Conservation (phyloP, 2,329 filamentous ascomycete species). For the Tolypocladium ophioglossoides region DNA sequence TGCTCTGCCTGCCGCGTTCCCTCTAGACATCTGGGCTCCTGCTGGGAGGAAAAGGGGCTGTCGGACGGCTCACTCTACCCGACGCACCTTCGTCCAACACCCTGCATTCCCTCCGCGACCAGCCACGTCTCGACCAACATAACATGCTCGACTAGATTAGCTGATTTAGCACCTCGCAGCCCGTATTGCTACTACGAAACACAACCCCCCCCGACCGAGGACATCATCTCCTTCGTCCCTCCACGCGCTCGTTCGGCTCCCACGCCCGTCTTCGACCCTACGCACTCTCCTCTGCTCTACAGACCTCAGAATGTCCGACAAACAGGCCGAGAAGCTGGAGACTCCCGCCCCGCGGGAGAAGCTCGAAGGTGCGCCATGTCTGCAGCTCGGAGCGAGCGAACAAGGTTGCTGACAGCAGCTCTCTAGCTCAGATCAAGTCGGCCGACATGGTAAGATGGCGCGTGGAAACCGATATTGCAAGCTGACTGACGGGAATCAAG, state of each 20-base stretch:
- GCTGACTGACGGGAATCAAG: constrained; percentile 37
- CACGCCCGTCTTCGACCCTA: not conserved
- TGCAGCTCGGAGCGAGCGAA: not conserved
- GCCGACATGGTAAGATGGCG: constrained; percentile 77
- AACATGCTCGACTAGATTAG: not conserved
- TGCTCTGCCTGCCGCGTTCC: no score
- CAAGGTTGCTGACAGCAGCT: constrained; percentile 4
- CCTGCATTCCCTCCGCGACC: not conserved
- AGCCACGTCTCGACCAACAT: not conserved
- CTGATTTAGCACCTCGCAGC: not conserved
- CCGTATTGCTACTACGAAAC: not conserved
- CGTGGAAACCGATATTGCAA: not conserved
- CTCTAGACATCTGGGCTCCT: not conserved
- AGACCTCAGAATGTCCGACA: constrained; percentile 24
- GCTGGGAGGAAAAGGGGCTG: not conserved
- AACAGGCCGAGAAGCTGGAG: constrained; percentile 25
- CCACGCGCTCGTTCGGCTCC: not conserved
- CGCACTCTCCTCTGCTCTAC: not conserved
- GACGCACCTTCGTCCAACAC: not conserved
- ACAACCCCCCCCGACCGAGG: not conserved
- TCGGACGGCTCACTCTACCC: not conserved
- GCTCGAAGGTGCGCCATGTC: constrained; percentile 53
- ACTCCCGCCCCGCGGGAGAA: constrained; percentile 54
- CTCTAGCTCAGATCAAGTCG: constrained; percentile 86
- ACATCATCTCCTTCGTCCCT: not conserved